Base-by-base conservation (phyloP, 139 green algal species). In the Pleodorina starrii region DNA sequence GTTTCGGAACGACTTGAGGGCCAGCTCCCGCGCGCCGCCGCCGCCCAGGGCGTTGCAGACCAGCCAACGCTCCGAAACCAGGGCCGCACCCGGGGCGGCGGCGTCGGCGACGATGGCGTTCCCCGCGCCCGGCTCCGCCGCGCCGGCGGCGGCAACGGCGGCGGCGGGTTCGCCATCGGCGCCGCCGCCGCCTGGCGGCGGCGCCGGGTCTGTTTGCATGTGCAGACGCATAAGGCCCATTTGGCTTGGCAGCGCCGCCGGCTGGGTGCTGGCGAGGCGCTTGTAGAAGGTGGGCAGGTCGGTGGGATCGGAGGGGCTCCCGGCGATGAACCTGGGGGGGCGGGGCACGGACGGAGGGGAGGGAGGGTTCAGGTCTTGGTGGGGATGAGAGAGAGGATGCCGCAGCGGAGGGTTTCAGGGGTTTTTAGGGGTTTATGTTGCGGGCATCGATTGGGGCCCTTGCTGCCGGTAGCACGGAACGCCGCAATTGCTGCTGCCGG, bases 31-130 rank as follows among this genome's bases (percentile, higher is more conserved):
- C 0, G 89, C 89, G 10, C 27, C 36, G 5, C 94, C 91, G 36
- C 87, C 92, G 14, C 79, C 90, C 29, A 96, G 84, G 17, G 91
- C 91, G 84, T 94, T 95, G 88, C 89, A 93, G 25, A 97, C 89
- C 63, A 95, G 51, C 95, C 95, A 97, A 1, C 38, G 73, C 89
- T 95, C 84, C 42, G 54, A 57, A 16, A 46, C 60, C 57, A 57
- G n/a, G n/a, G n/a, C 42, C 19, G 51, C 72, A 38, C 40, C 35
- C 40, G 68, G 1, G n/a, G 76, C 50, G 44, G 54, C 4, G 25
- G 44, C 66, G 81, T 36, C 43, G 60, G 42, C 44, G 23, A 35
- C 5, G 38, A 9, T 59, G 42, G 27, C 25, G 40, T n/a, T 27
- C 19, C 25, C 60, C 19, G 14, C 63, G 25, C 1, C 36, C 9